Evolutionary conservation across 139 green algal species (phyloP).

Genomic region (Yamagishiella unicocca): DNA sequence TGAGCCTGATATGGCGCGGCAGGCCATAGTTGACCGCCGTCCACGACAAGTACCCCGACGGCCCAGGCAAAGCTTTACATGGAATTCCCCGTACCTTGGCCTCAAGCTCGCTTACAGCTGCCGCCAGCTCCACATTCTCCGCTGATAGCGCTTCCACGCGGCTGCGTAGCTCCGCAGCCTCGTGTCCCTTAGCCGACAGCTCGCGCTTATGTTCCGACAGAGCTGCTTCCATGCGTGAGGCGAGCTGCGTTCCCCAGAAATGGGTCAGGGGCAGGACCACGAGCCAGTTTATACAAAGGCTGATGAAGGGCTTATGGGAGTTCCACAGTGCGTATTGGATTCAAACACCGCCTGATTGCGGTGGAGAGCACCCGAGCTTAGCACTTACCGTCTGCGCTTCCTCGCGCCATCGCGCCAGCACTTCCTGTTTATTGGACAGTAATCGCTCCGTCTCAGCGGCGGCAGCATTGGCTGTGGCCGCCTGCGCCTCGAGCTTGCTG

Average conservation of each 20-base stretch:
- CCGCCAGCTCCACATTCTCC: slow-evolving; percentile 47
- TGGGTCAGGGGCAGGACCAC: neutral
- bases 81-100: slow-evolving; percentile 36
- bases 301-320: no score
- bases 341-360: no score
- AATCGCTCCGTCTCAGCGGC: slow-evolving; percentile 65
- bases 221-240: slow-evolving; percentile 51
- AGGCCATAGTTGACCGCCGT: no score
- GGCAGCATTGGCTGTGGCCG: slow-evolving; percentile 27
- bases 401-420: slow-evolving; percentile 65
- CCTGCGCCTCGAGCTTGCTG: slow-evolving; percentile 54
- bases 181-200: neutral
- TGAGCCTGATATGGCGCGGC: no score
- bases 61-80: no score
- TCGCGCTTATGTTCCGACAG: slow-evolving; percentile 47
- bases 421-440: slow-evolving; percentile 58
- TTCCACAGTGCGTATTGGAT: no score
- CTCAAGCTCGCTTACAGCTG: slow-evolving; percentile 26
- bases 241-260: neutral
- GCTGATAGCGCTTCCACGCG: slow-evolving; percentile 28
- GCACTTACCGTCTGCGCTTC: slow-evolving; percentile 64
- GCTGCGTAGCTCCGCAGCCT: slow-evolving; percentile 26
- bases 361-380: no score
- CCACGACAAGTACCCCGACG: no score
- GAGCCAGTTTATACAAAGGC: no score